phyloP scores from a whole-genome alignment of 176 grass and related monocot species.

The Puya raimondii region DNA sequence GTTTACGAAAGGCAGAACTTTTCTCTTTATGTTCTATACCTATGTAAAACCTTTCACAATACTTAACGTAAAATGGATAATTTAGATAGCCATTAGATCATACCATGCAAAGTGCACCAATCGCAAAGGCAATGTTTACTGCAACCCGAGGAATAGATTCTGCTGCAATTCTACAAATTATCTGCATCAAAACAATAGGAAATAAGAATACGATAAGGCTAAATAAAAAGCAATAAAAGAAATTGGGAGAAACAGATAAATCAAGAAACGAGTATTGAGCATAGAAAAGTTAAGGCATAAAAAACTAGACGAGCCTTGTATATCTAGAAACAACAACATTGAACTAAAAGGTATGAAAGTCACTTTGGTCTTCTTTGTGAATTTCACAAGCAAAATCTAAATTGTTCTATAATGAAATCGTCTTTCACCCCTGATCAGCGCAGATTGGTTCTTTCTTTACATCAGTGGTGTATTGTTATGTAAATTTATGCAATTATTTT shows the following conservation, averaged over 20 bases:
- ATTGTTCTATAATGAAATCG: no score
- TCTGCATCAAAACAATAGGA: constrained; percentile 43
- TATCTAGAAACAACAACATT: background rate
- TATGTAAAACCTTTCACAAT: background rate
- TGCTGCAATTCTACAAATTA: constrained; percentile 41
- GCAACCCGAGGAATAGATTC: constrained; percentile 54
- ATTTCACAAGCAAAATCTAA: background rate
- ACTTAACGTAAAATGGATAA: background rate
- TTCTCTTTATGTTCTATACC: background rate
- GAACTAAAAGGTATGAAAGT: background rate
- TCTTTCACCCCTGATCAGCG: background rate
- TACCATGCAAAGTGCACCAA: constrained; percentile 91
- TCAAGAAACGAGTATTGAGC: background rate
- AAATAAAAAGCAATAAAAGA: constrained; percentile 14
- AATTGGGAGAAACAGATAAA: constrained; percentile 11
- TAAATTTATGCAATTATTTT: no score
- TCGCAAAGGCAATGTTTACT: constrained; percentile 69
- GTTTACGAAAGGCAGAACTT: background rate
- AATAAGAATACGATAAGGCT: constrained; percentile 14
- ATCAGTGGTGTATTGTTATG: no score
- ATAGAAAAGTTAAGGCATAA: constrained; percentile 1
- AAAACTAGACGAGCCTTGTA: background rate
- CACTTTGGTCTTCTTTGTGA: background rate
- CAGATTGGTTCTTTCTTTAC: background rate
- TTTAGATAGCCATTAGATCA: constrained; percentile 4